Conservation (phyloP, 331 rosid genomes). For the Telfairia occidentalis region DNA sequence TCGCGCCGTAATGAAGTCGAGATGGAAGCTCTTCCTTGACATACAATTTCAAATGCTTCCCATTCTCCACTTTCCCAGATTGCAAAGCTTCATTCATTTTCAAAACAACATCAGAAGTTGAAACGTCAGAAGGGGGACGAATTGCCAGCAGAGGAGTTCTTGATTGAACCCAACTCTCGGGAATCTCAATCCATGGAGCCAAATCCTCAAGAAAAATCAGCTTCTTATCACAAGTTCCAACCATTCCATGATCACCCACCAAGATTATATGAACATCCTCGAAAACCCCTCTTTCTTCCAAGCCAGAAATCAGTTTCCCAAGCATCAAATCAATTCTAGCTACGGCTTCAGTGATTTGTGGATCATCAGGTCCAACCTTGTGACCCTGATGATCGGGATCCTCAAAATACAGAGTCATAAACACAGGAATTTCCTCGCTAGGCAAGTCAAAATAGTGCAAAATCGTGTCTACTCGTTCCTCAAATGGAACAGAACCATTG, state of each 20-base stretch:
- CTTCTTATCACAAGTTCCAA: slow-evolving; percentile 88
- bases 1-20: slow-evolving; percentile 53
- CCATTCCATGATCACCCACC: slow-evolving; percentile 99
- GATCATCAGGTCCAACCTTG: slow-evolving; percentile 81
- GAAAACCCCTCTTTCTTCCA: slow-evolving; percentile 68
- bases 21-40: slow-evolving; percentile 77
- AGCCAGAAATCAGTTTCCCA: slow-evolving; percentile 69
- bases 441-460: slow-evolving; percentile 60
- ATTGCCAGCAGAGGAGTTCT: slow-evolving; percentile 60
- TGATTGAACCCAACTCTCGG: slow-evolving; percentile 46
- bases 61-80: slow-evolving; percentile 74
- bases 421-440: slow-evolving; percentile 51
- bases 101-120: slow-evolving; percentile 31
- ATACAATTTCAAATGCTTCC: slow-evolving; percentile 52
- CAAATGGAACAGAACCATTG: slow-evolving; percentile 69
- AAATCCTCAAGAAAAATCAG: slow-evolving; percentile 60
- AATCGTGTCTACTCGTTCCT: slow-evolving; percentile 57
- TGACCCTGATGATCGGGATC: slow-evolving; percentile 98
- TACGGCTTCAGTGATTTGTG: slow-evolving; percentile 67
- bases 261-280: slow-evolving; percentile 71
- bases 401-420: slow-evolving; percentile 89
- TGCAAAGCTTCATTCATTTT: slow-evolving; percentile 70
- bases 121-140: slow-evolving; percentile 43
- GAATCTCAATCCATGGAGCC: slow-evolving; percentile 62
- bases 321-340: slow-evolving; percentile 66